Evolutionary conservation across 1,284 basidiomycete genomes (phyloP), one percentile per base, ranked within the genome.

Genomic region (Laetiporus sulphureus): DNA sequence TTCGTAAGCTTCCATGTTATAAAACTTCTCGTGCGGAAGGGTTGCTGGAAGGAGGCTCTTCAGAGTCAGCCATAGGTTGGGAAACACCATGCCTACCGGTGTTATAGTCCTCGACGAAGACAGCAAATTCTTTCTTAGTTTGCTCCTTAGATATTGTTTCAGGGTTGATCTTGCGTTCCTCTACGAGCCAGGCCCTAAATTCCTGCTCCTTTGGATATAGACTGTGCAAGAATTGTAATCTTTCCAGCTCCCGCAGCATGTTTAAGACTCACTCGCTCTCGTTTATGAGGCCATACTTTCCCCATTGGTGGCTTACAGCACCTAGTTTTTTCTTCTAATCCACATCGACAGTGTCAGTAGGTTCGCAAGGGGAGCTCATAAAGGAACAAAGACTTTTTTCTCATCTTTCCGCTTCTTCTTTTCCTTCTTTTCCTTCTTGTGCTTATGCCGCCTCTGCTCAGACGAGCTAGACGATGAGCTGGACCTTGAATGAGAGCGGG

Each of bases 1-100:
- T 48, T 91, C 86, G 59, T 90, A 91, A 8, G 75, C 72, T 36
- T 77, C 75, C 71, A 93, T 87, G 56, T 91, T 76, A 63, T 93
- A 93, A 62, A 91, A 94, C 62, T 94, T 94, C 60, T 93, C 89
- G 55, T 93, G 84, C 3, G 91, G 86, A 2, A 93, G 71, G 2
- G 90, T 92, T 7, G 90, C 89, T 90, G 49, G 8, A 42, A 42
- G 6, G 19, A 19, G 38, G 33, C 32, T 40, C 38, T 29, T 46
- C 36, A 32, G 21, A 31, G 39, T 31, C 38, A 29, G 42, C 47
- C 35, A 36, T 42, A 22, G n/a, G 10, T 36, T 16, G 10, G 30
- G 25, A 25, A 25, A 27, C 6, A 24, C 38, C 30, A 30, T 29
- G 25, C 69, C 42, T 45, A 82, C 88, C 87, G 16, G 91, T 94